Base-by-base conservation (phyloP, 1,284 basidiomycete genomes). In the Cryptococcus sp. region DNA sequence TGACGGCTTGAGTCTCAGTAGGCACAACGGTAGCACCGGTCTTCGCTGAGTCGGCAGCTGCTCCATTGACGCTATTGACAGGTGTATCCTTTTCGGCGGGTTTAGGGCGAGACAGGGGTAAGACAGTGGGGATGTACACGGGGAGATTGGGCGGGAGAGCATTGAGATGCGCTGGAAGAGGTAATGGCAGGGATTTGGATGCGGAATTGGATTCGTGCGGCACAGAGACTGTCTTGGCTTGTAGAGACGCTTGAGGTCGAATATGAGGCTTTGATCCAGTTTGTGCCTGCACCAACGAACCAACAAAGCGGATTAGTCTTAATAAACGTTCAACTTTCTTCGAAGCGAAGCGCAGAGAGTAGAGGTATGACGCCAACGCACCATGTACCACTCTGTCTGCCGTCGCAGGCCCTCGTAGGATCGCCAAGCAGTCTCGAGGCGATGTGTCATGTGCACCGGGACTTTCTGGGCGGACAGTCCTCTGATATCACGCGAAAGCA, bases 371-470 rank as follows among this genome's bases (percentile, higher is more conserved):
- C 20, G 23, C 4, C 13, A 22, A 23, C 56, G 7, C 40, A 58
- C 56, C 53, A 55, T 59, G 22, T 35, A 55, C 61, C 57, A 59
- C 47, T 62, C 57, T 7, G 47, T 47, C 31, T 71, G 71, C n/a
- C 64, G 57, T 35, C 69, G 53, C 11, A 69, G 48, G 17, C 65
- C 61, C 17, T 73, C 68, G 47, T 70, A 73, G 39, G 67, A 57
- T n/a, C 66, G 50, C 69, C 69, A 73, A 1, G 68, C 61, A 3
- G 53, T 50, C 19, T 69, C 65, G 15, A 73, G 60, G n/a, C 65
- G 61, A 20, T 59, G 48, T 42, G 65, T 61, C 50, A 73, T 66
- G 20, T 64, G 63, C 19, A 41, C 19, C 1, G 71, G 69, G 3
- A 65, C 46, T 56, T 56, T 50, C 50, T 63, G 58, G 3, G 39